Evolutionary conservation across 495 filamentous ascomycete genomes (phyloP), one percentile per base, ranked within the genome.

Genomic region (Tuber umbilicatum): DNA sequence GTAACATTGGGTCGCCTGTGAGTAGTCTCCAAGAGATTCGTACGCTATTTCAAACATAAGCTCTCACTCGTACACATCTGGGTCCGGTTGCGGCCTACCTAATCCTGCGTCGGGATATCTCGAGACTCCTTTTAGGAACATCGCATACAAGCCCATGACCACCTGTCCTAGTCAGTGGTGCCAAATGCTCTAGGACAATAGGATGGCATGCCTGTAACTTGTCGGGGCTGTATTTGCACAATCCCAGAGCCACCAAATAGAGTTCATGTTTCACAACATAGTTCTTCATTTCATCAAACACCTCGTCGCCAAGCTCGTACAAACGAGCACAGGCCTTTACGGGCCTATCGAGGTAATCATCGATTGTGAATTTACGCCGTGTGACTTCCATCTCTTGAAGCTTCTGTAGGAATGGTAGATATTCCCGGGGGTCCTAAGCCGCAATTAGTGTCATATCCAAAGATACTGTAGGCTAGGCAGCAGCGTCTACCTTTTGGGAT

Each of bases 321-420:
- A 99, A 88, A 83, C 94, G 90, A 2, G 81, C 83, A 27, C 98
- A 84, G 12, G 95, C 95, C 85, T 97, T 97, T 27, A 84, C 80
- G 73, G 88, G 88, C 19, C 93, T 89, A 9, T 87, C 87, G 6
- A 99, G 89, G 76, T 94, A 88, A 82, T 98, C 90, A 83, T 98
- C 95, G 70, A 99, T 97, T 60, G 89, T 89, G 78, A 92, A 97
- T 64, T 90, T 87, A 42, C 91, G 89, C 31, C 92, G 89, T 27
- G 90, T 83, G 35, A 87, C 84, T 0, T 90, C 83, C 81, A 95
- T 86, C 71, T 90, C 86, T 81, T 97, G 93, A 14, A 97, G 87
- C 35, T 89, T 90, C 81, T 97, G 93, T 64, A 98, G 87, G 83
- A 97, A 97, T 21, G 95, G 96, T 27, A 99, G 88, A 78, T 99